Base-by-base conservation (phyloP, 805 yeast genomes). In the Hagleromyces aurorensis region DNA sequence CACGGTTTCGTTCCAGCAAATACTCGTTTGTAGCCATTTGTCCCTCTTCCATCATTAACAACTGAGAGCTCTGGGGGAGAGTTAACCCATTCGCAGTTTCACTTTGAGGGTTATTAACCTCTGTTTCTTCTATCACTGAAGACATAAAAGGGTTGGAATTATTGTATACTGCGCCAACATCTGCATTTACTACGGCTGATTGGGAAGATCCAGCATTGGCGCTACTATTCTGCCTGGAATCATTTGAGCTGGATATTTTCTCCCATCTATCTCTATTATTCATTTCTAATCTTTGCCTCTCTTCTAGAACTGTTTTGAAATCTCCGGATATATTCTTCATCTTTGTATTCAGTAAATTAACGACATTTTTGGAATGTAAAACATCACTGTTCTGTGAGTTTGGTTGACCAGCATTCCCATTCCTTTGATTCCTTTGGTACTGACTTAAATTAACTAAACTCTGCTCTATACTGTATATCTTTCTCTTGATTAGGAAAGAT, bases 261-360 rank as follows among this genome's bases (percentile, higher is more conserved):
- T 84, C 95, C 43, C 89, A 81, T 43, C 97, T 70, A 29, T 78
- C 69, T 47, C 79, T 80, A 48, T 80, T 75, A 25, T 79, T 77
- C 44, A 85, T 65, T 57, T 91, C 95, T 49, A 80, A 75, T 51
- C 73, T 70, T 44, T 89, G 95, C 46, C 98, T 72, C 12, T 77
- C 72, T 53, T 84, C 95, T 38, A 91, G 64, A n/a, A 91, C 97
- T 32, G 67, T 75, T 39, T 85, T 81, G 59, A 91, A 91, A 46
- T 84, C 89, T 19, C 94, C 93, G 36, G 94, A 81, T 29, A 89
- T 83, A 51, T 89, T 85, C 44, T 86, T 82, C 63, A 93, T 80
- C 59, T 85, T 83, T 13, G 91, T 86, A 50, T 86, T 91, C 38
- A 91, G 64, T 38, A 89, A 58, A 31, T 78, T 86, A 39, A 91